Evolutionary conservation across 1,139 yeast species (phyloP).

Genomic region (Dujonia santamariae): DNA sequence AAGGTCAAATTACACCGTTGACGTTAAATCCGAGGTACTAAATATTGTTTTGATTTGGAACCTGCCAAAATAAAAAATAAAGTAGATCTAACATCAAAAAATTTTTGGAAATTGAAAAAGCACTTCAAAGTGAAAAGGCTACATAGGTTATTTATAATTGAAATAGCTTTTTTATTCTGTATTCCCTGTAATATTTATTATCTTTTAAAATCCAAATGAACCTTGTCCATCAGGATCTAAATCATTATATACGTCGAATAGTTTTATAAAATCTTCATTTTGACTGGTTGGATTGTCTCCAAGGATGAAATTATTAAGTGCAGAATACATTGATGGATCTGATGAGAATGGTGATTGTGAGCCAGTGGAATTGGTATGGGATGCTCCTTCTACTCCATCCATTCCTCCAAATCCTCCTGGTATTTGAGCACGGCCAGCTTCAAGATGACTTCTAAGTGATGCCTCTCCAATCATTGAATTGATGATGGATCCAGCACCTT

Average conservation of each 20-base stretch:
- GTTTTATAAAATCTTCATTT: conserved; percentile 37
- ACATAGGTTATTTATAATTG: too few relatives aligned
- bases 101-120: too few relatives aligned
- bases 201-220: conserved; percentile 3
- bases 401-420: background rate
- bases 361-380: background rate
- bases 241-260: conserved; percentile 40
- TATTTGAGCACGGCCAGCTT: background rate
- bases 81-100: too few relatives aligned
- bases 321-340: conserved; percentile 7
- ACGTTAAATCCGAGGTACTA: too few relatives aligned
- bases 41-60: too few relatives aligned
- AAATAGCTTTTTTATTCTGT: too few relatives aligned
- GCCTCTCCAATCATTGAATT: too few relatives aligned
- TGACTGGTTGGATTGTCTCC: conserved; percentile 8
- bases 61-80: too few relatives aligned
- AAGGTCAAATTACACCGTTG: too few relatives aligned
- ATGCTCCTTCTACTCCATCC: background rate
- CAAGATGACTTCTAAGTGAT: too few relatives aligned
- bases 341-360: conserved; percentile 2
- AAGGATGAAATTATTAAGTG: conserved; percentile 7
- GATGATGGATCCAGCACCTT: background rate
- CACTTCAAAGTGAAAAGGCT: too few relatives aligned
- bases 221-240: conserved; percentile 17
- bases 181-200: too few relatives aligned